Base-by-base conservation (phyloP, 1,139 yeast species). In the Hyphopichia pseudoburtonii region DNA sequence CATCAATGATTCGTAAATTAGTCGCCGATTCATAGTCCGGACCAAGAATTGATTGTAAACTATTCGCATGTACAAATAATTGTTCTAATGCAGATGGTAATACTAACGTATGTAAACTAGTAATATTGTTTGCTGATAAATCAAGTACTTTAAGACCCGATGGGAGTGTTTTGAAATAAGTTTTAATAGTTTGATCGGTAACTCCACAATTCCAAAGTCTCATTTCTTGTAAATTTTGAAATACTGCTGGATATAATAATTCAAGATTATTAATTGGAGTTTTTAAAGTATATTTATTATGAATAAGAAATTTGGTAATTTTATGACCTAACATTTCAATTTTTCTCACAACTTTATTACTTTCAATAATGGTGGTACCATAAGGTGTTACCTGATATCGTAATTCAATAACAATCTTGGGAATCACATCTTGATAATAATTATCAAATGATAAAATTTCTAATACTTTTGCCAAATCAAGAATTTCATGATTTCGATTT, bases 401-500 rank as follows among this genome's bases (percentile, higher is more conserved):
- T 9, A 56, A 27, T 30, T 50, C 54, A 23, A 55, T 36, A 16
- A 42, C 42, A 9, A 49, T 38, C 8, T 33, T 28, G 2, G 52
- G 51, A 2, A 45, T 40, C 15, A 41, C 26, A 21, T 41, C 45
- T 11, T 41, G 41, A 36, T 46, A 43, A 35, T 43, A 48, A 32
- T 40, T 44, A 33, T 53, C 59, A 32, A 53, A 43, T 9, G 52
- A 43, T 9, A 57, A 41, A 15, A 53, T 30, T 34, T 56, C 60
- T 12, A 56, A 32, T 1, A 48, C 35, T 37, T 47, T 50, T n/a
- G 43, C 29, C 19, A 49, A 47, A 23, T 40, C 35, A 16, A 43
- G 44, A 8, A 38, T 25, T 21, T 45, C 45, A 2, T 14, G 6
- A 4, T 15, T 14, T 7, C 9, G 9, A 21, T 5, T 10, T 16